Conservation (phyloP, 768 basidiomycete genomes). For the Tephrocybe rancida region DNA sequence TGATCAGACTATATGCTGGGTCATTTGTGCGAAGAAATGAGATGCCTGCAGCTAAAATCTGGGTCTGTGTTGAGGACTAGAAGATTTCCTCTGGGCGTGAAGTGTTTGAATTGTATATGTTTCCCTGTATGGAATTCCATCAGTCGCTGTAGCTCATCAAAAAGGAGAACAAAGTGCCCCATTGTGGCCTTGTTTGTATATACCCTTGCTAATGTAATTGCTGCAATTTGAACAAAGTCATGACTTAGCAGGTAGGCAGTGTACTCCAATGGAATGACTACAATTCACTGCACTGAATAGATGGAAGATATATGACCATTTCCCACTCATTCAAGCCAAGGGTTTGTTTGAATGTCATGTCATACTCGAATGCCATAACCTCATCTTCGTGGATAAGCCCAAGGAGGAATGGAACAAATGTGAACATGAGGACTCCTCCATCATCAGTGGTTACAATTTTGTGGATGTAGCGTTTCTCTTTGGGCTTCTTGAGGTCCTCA, state of each 20-base stretch:
- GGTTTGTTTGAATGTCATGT: conserved; percentile 18
- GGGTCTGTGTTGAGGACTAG: conserved; percentile 19
- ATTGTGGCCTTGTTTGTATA: conserved; percentile 18
- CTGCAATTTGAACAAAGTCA: background rate
- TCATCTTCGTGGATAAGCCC: conserved; percentile 16
- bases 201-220: conserved; percentile 15
- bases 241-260: background rate
- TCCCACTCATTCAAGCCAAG: conserved; percentile 21
- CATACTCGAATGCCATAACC: conserved; percentile 10
- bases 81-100: conserved; percentile 14
- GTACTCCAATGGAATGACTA: background rate
- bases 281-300: conserved; percentile 16
- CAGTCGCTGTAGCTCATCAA: conserved; percentile 20
- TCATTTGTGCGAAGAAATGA: conserved; percentile 20
- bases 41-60: conserved; percentile 17
- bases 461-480: conserved; percentile 22
- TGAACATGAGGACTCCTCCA: conserved; percentile 25
- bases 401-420: conserved; percentile 10
- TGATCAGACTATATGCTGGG: conserved; percentile 18
- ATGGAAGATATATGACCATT: conserved; percentile 14
- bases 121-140: conserved; percentile 12
- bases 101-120: conserved; percentile 16
- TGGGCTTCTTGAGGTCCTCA: conserved; percentile 31
- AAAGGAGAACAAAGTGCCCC: conserved; percentile 16
- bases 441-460: background rate